Percentiles rank a stretch among this genome's conserved stretches.
phyloP scores from a whole-genome alignment of 2,329 filamentous ascomycete genomes.

The Colletotrichum neosansevieriae region DNA sequence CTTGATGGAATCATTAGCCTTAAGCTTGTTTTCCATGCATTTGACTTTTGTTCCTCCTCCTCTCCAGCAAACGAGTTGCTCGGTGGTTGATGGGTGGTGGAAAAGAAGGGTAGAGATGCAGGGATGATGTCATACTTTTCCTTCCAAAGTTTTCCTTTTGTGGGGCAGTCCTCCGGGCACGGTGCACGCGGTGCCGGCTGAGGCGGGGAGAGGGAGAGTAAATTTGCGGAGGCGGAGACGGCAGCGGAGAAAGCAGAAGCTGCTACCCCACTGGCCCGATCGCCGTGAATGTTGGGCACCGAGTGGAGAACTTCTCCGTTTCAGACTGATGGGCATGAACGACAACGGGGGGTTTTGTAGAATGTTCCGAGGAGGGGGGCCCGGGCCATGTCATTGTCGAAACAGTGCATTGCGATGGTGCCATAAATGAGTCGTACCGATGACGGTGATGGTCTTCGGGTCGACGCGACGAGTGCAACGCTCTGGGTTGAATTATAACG shows the following conservation, averaged over 20 bases:
- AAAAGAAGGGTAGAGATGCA: not conserved
- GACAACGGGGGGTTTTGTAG: constrained; percentile 6
- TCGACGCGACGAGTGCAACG: constrained; percentile 20
- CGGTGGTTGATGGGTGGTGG: not conserved
- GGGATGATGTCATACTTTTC: constrained; percentile 28
- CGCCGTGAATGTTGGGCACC: constrained; percentile 1
- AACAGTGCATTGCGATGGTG: constrained; percentile 17
- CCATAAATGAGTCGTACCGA: constrained; percentile 2
- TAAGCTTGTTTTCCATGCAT: constrained; percentile 27
- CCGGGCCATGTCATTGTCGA: not conserved
- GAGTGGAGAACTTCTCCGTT: constrained; percentile 20
- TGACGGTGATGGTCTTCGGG: constrained; percentile 11
- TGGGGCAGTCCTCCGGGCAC: constrained; percentile 22
- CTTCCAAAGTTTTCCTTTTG: constrained; percentile 10
- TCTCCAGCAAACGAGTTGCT: too few species aligned
- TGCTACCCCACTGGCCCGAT: constrained; percentile 22
- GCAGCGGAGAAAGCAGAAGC: constrained; percentile 17
- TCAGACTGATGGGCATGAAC: constrained; percentile 1
- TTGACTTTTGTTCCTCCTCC: too few species aligned
- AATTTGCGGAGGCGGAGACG: constrained; percentile 35
- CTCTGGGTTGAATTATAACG: constrained; percentile 8
- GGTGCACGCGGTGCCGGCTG: constrained; percentile 26
- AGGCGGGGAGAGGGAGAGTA: not conserved
- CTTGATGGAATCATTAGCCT: constrained; percentile 4
- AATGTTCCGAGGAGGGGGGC: not conserved